Base-by-base conservation (phyloP, 169 alveolate genomes). In the Cryptosporidium felis region DNA sequence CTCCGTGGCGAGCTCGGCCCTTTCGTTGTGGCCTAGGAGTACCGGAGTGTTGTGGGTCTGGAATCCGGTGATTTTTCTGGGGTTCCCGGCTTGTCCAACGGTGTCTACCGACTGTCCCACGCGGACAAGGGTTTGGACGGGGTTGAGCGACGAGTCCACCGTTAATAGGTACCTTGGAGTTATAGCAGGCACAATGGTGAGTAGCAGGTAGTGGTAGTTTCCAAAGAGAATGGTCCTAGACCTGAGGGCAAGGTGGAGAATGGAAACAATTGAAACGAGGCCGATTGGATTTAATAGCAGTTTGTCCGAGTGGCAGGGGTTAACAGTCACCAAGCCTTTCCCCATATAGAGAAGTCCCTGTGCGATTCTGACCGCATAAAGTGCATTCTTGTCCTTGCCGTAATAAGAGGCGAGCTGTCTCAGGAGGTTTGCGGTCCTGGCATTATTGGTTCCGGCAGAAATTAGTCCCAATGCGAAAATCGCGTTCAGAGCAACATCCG, bases 21-120 rank as follows among this genome's bases (percentile, higher is more conserved):
- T 92, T 80, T 94, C 99, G 63, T 95, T 96, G 51, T 91, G 90
- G 16, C 95, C 94, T 14, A 95, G 90, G 42, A 95, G 95, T 28
- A 97, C 99, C 21, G 99, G 99, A 5, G 99, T 95, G 28, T 95
- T 96, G 89, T 98, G 99, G 10, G 99, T 98, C 90, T 97, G 99
- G 94, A 98, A 97, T 38, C 99, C 99, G 4, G 99, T 96, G 44
- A 98, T 97, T 30, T 96, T 94, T 85, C 97, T 96, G 30, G 97
- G 98, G 91, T 94, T 94, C 5, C 99, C 99, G n/a, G 99, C 98
- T 80, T 95, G 95, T 18, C 99, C 99, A 10, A 96, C 98, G 21
- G 96, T 94, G 89, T 98, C 99, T 8, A 97, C 99, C 63, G 98
- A 96, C 94, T 65, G 96, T 12, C 98, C 99, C 26, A 96, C 98